A percentile compares a stretch with the other conserved stretches of the same genome.
Evolutionary conservation across 2,329 filamentous ascomycete species (phyloP).

Genomic region (Thelonectria discophora): DNA sequence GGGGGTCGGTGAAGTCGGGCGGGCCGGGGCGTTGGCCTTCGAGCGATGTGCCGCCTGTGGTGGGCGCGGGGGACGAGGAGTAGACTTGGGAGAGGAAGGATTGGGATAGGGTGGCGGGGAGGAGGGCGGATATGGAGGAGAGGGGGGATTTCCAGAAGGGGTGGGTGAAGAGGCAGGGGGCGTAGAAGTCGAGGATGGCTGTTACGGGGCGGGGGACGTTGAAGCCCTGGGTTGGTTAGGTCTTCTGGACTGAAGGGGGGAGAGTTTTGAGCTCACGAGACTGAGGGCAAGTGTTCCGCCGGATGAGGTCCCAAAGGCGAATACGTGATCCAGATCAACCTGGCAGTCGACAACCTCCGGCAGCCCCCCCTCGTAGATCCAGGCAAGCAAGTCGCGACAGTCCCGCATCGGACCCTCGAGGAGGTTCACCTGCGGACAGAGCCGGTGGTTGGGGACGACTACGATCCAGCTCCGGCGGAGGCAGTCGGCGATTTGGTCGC

Average conservation of each 20-base stretch:
- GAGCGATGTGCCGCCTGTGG: constrained; percentile 50
- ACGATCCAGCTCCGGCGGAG: constrained; percentile 16
- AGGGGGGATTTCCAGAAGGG: constrained; percentile 49
- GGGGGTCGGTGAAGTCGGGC: constrained; percentile 48
- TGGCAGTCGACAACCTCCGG: constrained; percentile 35
- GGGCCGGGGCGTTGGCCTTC: constrained; percentile 49
- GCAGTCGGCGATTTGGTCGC: constrained; percentile 21
- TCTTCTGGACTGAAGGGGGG: no score
- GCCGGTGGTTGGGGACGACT: constrained; percentile 23
- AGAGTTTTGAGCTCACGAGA: constrained; percentile 49
- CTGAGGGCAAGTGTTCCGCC: constrained; percentile 48
- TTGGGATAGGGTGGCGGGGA: constrained; percentile 37
- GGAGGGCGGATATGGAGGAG: constrained; percentile 40
- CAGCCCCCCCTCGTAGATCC: constrained; percentile 46
- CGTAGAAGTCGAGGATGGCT: constrained; percentile 54
- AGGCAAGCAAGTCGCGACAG: constrained; percentile 47
- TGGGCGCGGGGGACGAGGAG: constrained; percentile 48
- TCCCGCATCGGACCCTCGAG: constrained; percentile 46
- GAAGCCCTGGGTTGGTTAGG: constrained; percentile 48
- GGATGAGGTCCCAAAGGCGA: constrained; percentile 49
- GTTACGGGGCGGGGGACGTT: constrained; percentile 46
- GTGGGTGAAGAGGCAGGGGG: constrained; percentile 50
- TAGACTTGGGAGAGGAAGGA: constrained; percentile 50
- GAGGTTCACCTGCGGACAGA: constrained; percentile 49
- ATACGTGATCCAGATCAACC: constrained; percentile 44